phyloP scores from a whole-genome alignment of 768 basidiomycete genomes.

The Brasilioporus rufonigricans region DNA sequence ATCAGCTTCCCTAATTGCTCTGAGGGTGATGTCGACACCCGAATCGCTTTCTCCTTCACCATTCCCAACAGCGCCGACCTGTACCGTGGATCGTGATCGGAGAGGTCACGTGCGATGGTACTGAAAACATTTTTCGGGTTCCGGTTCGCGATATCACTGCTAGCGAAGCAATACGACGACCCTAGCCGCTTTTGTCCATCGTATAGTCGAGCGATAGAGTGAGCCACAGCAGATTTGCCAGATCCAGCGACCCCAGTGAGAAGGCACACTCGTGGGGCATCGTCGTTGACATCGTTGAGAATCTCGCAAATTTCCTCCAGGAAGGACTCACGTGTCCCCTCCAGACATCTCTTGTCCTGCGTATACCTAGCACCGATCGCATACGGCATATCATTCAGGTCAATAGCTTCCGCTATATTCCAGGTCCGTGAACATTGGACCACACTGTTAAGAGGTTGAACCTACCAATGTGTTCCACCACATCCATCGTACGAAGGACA shows the following conservation, averaged over 20 bases:
- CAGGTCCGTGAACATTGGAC: background rate
- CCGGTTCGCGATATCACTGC: background rate
- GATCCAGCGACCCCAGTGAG: slow-evolving; percentile 16
- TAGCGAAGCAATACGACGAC: slow-evolving; percentile 13
- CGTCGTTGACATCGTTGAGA: background rate
- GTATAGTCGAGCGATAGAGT: background rate
- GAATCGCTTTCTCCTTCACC: background rate
- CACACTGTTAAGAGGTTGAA: background rate
- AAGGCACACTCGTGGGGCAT: slow-evolving; percentile 3
- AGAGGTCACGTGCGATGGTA: slow-evolving; percentile 7
- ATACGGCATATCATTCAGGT: too few relatives aligned
- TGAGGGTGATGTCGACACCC: background rate
- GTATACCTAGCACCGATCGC: background rate
- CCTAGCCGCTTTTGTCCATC: background rate
- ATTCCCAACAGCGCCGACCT: background rate
- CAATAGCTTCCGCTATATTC: background rate
- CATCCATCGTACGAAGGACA: background rate
- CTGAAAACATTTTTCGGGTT: slow-evolving; percentile 20
- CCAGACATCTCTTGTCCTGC: background rate
- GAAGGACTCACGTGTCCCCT: background rate
- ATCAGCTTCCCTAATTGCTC: background rate
- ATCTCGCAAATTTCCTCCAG: background rate
- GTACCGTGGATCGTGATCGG: background rate
- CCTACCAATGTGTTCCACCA: background rate
- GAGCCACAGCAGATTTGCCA: too few relatives aligned